Base-by-base conservation (phyloP, 148 eudicot genomes). In the Rhododendron ferrugineum region DNA sequence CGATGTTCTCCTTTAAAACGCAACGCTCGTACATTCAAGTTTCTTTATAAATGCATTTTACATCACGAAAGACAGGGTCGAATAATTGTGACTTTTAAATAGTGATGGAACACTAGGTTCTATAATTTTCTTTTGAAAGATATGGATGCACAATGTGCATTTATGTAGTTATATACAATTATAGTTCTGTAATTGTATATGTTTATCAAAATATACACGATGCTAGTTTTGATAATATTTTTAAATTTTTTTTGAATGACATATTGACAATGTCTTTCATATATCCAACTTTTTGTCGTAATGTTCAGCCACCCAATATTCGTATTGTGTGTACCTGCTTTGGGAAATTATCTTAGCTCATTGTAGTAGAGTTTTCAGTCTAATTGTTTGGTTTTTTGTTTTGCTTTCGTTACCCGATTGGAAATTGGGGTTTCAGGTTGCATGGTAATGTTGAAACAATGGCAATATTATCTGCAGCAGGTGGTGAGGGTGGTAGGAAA, bases 401-500 rank as follows among this genome's bases (percentile, higher is more conserved):
- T 66, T 62, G 30, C 70, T 20, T 11, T 83, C 14, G 42, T 34
- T 26, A 15, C 56, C 78, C 64, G 5, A 36, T 50, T 58, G 34
- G 5, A 42, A 34, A 80, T 84, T 60, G 73, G 73, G 75, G 50
- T 80, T 88, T 84, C 91, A 96, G 99, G 95, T 89, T 96, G 93
- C 99, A 96, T 88, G 99, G 98, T 77, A 95, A 95, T 89, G 91
- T 96, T 84, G 97, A 95, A 88, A 91, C 98, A 52, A 87, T 96
- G 88, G 94, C 92, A 49, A 91, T 94, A 68, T 87, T 96, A 62
- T 89, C 93, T 47, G 80, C 79, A 78, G 92, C 93, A 28, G 94
- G 90, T 56, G 80, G 80, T 88, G 97, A 94, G 82, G 91, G 89
- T 85, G 93, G 95, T 84, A 95, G 89, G 83, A 94, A 92, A 90